phyloP scores from a whole-genome alignment of 2,329 filamentous ascomycete species.

The Esteya vermicola region DNA sequence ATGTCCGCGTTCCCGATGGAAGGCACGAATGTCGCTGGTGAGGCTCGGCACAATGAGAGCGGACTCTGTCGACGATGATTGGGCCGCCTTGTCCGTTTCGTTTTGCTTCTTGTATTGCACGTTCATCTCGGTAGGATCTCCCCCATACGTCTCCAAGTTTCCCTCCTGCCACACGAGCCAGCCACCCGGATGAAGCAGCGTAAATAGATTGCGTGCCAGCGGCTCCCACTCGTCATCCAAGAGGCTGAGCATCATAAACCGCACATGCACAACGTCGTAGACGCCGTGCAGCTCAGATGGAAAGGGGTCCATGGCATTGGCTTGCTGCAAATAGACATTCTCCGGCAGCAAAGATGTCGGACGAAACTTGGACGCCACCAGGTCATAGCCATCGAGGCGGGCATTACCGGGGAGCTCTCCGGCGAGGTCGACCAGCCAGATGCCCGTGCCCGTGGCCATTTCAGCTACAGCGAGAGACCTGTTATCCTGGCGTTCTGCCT shows the following conservation, averaged over 20 bases:
- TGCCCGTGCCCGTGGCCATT: constrained; percentile 6
- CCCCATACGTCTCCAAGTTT: neutral
- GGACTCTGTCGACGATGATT: too few relatives aligned
- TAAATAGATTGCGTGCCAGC: neutral
- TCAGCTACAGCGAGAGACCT: constrained; percentile 3
- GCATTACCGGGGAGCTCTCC: neutral
- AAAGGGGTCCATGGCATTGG: constrained; percentile 1
- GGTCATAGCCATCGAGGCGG: constrained; percentile 7
- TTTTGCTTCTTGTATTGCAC: too few relatives aligned
- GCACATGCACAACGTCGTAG: constrained; percentile 8
- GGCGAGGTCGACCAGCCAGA: constrained; percentile 8
- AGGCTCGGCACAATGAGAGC: too few relatives aligned
- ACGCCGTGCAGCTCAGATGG: neutral
- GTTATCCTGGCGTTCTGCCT: neutral
- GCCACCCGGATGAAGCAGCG: constrained; percentile 6
- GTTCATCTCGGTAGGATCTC: too few relatives aligned
- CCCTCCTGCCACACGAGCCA: constrained; percentile 7
- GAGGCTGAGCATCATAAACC: constrained; percentile 3
- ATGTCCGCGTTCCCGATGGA: neutral
- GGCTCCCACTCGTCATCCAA: constrained; percentile 1
- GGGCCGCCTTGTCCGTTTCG: too few relatives aligned
- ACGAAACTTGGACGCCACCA: constrained; percentile 5
- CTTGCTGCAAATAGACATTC: constrained; percentile 3
- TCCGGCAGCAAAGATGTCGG: constrained; percentile 1
- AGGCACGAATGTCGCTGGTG: neutral